Evolutionary conservation across 768 basidiomycete species (phyloP).

Genomic region (Podaxis carcinomalis): DNA sequence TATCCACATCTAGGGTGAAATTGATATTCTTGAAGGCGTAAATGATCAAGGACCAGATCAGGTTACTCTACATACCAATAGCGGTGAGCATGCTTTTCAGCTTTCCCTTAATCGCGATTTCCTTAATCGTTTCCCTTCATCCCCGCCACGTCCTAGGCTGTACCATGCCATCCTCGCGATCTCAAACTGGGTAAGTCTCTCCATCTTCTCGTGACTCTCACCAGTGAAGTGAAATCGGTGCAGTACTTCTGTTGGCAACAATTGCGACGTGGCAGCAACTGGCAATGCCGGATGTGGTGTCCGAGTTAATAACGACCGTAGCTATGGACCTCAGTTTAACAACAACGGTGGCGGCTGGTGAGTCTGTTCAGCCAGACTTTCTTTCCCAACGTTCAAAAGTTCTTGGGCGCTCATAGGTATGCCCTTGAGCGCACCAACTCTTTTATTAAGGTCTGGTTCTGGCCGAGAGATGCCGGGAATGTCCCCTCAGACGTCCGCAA

Average conservation of each 20-base stretch:
- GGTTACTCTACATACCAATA: constrained; percentile 51
- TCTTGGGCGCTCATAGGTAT: constrained; percentile 29
- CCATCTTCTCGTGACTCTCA: background rate
- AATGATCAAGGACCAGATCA: constrained; percentile 51
- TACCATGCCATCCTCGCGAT: constrained; percentile 36
- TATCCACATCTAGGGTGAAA: constrained; percentile 35
- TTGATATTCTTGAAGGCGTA: constrained; percentile 55
- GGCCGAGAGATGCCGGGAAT: constrained; percentile 38
- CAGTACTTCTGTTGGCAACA: constrained; percentile 27
- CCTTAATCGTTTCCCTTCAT: background rate
- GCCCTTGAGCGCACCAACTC: constrained; percentile 47
- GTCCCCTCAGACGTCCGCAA: constrained; percentile 38
- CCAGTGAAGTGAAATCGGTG: background rate
- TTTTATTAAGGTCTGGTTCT: constrained; percentile 62
- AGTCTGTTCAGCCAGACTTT: constrained; percentile 14
- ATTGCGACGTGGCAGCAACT: constrained; percentile 42
- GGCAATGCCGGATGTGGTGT: constrained; percentile 53
- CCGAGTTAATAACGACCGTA: constrained; percentile 25
- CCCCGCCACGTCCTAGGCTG: constrained; percentile 27
- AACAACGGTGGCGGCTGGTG: constrained; percentile 57
- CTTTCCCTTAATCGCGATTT: background rate
- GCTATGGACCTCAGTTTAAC: constrained; percentile 55
- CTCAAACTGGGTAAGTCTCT: constrained; percentile 34
- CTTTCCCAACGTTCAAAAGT: constrained; percentile 1
- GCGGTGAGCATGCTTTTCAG: constrained; percentile 25